Evolutionary conservation across 2,329 filamentous ascomycete genomes (phyloP).

Genomic region (Xylaria sp.): DNA sequence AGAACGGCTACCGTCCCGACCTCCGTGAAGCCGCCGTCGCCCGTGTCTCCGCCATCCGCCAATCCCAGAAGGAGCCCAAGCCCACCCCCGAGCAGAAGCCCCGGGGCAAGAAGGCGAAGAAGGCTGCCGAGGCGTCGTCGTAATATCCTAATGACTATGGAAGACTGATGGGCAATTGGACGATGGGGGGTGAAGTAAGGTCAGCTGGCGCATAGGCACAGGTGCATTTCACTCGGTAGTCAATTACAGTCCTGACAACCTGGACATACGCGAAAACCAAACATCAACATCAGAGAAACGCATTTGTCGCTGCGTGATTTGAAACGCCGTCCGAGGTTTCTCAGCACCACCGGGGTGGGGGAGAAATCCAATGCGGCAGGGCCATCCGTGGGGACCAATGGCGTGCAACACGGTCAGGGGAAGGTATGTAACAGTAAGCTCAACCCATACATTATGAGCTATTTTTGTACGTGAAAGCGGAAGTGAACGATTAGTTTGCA

Average conservation of each 20-base stretch:
- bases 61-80: conserved; percentile 79
- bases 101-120: conserved; percentile 78
- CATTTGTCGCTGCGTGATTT: conserved; percentile 15
- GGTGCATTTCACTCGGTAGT: conserved; percentile 31
- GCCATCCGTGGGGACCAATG: conserved; percentile 18
- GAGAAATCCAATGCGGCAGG: conserved; percentile 21
- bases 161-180: conserved; percentile 6
- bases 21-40: conserved; percentile 78
- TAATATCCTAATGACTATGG: conserved; percentile 28
- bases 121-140: conserved; percentile 59
- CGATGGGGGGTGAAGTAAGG: conserved; percentile 26
- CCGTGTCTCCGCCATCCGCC: conserved; percentile 83
- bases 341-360: conserved; percentile 1
- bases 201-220: conserved; percentile 25
- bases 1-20: conserved; percentile 82
- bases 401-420: conserved; percentile 7
- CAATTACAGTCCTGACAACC: conserved; percentile 23
- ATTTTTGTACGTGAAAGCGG: no score
- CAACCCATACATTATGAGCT: conserved; percentile 11
- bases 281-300: conserved; percentile 9
- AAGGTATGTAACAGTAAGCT: conserved; percentile 13
- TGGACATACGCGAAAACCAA: no score
- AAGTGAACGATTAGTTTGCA: no score
- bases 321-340: conserved; percentile 9
- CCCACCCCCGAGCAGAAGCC: conserved; percentile 72